These are phyloP conservation scores for Aulographum hederae DNA, from an alignment of 2,329 filamentous ascomycete species.

Conservation along the genomic window DNA sequence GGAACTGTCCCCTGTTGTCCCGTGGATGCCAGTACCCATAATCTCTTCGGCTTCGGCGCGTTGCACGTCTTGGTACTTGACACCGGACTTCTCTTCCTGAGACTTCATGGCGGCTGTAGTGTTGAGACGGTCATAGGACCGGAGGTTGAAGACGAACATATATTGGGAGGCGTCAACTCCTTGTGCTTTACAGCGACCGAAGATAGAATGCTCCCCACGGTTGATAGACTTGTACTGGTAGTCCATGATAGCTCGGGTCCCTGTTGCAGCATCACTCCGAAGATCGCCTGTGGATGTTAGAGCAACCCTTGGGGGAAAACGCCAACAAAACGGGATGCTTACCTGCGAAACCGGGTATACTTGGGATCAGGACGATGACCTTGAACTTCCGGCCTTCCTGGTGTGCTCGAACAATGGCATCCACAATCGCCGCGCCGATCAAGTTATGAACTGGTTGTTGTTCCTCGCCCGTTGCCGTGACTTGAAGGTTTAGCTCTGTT, in stretches of 20 bases:
- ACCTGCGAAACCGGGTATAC: slow-evolving; percentile 85
- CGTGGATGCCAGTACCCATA: slow-evolving; percentile 58
- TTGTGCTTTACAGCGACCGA: slow-evolving; percentile 52
- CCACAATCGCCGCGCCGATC: slow-evolving; percentile 76
- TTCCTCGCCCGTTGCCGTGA: slow-evolving; percentile 78
- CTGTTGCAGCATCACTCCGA: background rate
- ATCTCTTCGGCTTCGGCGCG: slow-evolving; percentile 77
- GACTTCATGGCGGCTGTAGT: slow-evolving; percentile 55
- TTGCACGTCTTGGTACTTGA: slow-evolving; percentile 74
- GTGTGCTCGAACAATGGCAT: slow-evolving; percentile 64
- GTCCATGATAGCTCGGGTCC: slow-evolving; percentile 67
- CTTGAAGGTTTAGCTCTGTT: slow-evolving; percentile 13
- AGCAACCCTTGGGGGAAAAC: slow-evolving; percentile 56
- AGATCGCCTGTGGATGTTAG: background rate
- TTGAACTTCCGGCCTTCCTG: slow-evolving; percentile 77
- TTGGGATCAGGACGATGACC: slow-evolving; percentile 77
- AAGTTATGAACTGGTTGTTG: slow-evolving; percentile 75
- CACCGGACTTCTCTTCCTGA: slow-evolving; percentile 63
- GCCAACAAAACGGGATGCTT: too few relatives aligned
- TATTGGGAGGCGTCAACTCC: slow-evolving; percentile 66
- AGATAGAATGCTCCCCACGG: slow-evolving; percentile 81
- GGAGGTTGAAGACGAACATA: slow-evolving; percentile 85
- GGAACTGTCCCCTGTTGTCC: slow-evolving; percentile 11
- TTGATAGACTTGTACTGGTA: slow-evolving; percentile 96
- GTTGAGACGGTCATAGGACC: slow-evolving; percentile 84